These are phyloP conservation scores for Coemansia sp. DNA, from an alignment of 192 early-diverging fungal species.

Conservation along the genomic window DNA sequence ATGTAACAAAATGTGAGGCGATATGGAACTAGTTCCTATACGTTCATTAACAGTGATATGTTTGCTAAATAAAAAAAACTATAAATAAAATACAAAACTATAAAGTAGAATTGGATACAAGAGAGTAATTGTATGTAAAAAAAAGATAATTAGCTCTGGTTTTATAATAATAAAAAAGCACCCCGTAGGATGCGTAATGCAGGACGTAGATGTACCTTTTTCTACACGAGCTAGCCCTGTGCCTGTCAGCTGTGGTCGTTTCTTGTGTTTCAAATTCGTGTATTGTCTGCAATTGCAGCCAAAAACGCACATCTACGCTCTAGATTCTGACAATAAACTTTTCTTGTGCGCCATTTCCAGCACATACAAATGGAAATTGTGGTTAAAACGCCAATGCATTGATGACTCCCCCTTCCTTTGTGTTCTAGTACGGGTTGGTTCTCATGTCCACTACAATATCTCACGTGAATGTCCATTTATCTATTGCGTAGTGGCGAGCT, in stretches of 20 bases:
- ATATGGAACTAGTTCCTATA: neutral
- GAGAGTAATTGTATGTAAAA: neutral
- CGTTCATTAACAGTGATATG: neutral
- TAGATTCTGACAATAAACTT: neutral
- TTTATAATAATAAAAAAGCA: too few relatives aligned
- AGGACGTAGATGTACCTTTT: neutral
- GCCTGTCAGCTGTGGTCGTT: neutral
- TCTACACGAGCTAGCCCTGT: neutral
- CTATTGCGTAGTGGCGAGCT: slow-evolving; percentile 2
- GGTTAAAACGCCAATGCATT: slow-evolving; percentile 8
- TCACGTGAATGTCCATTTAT: slow-evolving; percentile 4
- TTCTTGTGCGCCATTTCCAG: neutral
- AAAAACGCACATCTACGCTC: neutral
- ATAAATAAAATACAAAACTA: neutral
- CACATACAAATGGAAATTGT: slow-evolving; percentile 5
- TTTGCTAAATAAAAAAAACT: neutral
- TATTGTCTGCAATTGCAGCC: neutral
- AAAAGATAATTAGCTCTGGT: neutral
- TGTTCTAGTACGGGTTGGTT: neutral
- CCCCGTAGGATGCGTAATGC: neutral
- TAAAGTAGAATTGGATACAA: neutral
- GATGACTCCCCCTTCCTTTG: neutral
- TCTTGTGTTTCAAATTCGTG: slow-evolving; percentile 1
- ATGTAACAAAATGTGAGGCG: neutral
- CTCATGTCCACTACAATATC: neutral